A percentile compares a stretch with the other conserved stretches of the same genome.
These are phyloP conservation scores for Microsporum ferrugineum DNA, from an alignment of 2,329 filamentous ascomycete genomes.

Conservation along the genomic window DNA sequence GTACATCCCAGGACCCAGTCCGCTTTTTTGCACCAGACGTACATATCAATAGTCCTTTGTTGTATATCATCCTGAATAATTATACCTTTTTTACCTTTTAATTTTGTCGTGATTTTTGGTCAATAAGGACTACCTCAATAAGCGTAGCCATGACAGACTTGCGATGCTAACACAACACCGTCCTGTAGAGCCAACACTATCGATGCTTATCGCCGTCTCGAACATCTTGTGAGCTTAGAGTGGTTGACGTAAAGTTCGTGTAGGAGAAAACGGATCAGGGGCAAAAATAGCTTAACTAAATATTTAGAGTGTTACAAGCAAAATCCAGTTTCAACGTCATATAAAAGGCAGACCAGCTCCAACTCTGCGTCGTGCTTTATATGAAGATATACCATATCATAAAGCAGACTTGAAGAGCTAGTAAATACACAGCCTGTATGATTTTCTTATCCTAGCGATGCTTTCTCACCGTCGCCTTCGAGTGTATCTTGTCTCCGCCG, in stretches of 20 bases:
- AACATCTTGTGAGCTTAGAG: too few species aligned
- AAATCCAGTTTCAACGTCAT: neutral
- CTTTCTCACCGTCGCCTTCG: constrained; percentile 59
- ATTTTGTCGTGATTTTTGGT: too few species aligned
- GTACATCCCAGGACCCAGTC: neutral
- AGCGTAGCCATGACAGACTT: too few species aligned
- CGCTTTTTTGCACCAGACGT: neutral
- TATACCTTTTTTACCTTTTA: neutral
- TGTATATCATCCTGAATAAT: neutral
- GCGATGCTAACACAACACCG: too few species aligned
- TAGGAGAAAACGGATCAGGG: too few species aligned
- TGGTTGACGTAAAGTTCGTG: too few species aligned
- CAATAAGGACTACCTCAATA: too few species aligned
- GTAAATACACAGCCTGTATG: neutral
- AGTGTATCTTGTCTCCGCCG: constrained; percentile 51
- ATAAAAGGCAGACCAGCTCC: neutral
- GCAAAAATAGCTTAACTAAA: too few species aligned
- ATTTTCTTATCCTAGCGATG: constrained; percentile 37
- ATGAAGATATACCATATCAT: too few species aligned
- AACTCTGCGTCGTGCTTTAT: too few species aligned
- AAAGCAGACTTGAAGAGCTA: neutral
- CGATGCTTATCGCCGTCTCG: too few species aligned
- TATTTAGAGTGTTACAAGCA: neutral
- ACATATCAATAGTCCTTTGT: neutral
- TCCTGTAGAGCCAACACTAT: too few species aligned